Conservation (phyloP, 2,329 filamentous ascomycete genomes). For the Moelleriella libera region DNA sequence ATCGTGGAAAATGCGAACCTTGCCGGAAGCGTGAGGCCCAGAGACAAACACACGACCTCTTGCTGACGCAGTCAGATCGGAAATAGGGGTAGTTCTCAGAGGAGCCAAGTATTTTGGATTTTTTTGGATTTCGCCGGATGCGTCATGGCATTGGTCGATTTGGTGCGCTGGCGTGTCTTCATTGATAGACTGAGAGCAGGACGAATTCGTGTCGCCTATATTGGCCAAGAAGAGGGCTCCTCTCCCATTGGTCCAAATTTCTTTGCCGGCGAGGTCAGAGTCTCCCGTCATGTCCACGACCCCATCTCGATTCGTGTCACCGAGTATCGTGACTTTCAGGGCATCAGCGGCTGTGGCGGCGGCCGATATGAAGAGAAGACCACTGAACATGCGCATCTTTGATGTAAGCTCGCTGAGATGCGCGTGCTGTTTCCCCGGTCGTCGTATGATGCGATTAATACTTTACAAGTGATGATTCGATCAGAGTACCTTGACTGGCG, state of each 20-base stretch:
- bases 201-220: constrained; percentile 16
- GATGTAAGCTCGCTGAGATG: no score
- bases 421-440: no score
- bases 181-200: constrained; percentile 12
- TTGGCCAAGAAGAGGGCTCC: constrained; percentile 23
- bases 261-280: constrained; percentile 11
- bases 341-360: background rate
- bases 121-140: constrained; percentile 16
- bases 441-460: no score
- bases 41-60: constrained; percentile 7
- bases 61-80: constrained; percentile 5
- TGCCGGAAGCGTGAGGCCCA: background rate
- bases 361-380: background rate
- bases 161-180: constrained; percentile 9
- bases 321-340: constrained; percentile 9
- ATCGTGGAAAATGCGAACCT: constrained; percentile 16
- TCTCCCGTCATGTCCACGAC: constrained; percentile 11
- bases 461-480: no score
- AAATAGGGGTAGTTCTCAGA: constrained; percentile 15
- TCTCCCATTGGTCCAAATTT: constrained; percentile 8
- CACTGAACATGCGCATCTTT: no score
- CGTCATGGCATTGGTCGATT: constrained; percentile 19
- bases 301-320: constrained; percentile 21
- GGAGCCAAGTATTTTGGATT: constrained; percentile 16
- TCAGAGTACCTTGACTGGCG: no score